Conservation (phyloP, 1,139 yeast genomes). For the Kurtzmaniella quercitrusa region DNA sequence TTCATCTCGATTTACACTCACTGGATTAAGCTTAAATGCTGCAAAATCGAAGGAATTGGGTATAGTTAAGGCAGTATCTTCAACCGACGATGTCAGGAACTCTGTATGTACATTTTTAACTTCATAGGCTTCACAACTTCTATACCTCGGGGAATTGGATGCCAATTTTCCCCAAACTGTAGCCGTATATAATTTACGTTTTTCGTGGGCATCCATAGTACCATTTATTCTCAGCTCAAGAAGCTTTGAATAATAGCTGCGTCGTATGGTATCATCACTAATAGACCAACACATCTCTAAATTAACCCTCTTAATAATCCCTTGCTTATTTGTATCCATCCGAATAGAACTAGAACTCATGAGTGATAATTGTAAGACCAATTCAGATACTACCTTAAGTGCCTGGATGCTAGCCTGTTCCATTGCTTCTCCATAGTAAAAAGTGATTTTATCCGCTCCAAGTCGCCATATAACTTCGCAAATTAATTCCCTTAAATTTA, state of each 20-base stretch:
- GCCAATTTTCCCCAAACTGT: slow-evolving; percentile 18
- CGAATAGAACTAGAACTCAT: slow-evolving; percentile 1
- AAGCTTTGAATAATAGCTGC: slow-evolving; percentile 15
- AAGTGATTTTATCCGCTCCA: slow-evolving; percentile 13
- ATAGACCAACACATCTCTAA: slow-evolving; percentile 33
- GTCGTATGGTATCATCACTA: slow-evolving; percentile 21
- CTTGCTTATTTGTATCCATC: background rate
- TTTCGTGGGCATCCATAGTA: slow-evolving; percentile 3
- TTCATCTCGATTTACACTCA: background rate
- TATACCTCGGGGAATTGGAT: slow-evolving; percentile 23
- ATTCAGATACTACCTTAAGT: slow-evolving; percentile 17
- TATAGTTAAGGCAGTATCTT: background rate
- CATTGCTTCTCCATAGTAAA: slow-evolving; percentile 29
- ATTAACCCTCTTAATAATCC: slow-evolving; percentile 9
- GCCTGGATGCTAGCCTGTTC: slow-evolving; percentile 26
- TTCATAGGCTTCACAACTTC: slow-evolving; percentile 13
- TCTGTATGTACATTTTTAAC: background rate
- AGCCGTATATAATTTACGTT: slow-evolving; percentile 10
- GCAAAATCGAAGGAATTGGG: background rate
- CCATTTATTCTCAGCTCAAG: slow-evolving; percentile 1
- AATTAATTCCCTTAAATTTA: slow-evolving; percentile 6
- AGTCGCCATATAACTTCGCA: background rate
- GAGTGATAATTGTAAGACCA: slow-evolving; percentile 13
- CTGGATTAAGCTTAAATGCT: background rate
- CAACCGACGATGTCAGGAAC: background rate